Conservation (phyloP, 805 yeast species). For the Cyberlindnera mrakii region DNA sequence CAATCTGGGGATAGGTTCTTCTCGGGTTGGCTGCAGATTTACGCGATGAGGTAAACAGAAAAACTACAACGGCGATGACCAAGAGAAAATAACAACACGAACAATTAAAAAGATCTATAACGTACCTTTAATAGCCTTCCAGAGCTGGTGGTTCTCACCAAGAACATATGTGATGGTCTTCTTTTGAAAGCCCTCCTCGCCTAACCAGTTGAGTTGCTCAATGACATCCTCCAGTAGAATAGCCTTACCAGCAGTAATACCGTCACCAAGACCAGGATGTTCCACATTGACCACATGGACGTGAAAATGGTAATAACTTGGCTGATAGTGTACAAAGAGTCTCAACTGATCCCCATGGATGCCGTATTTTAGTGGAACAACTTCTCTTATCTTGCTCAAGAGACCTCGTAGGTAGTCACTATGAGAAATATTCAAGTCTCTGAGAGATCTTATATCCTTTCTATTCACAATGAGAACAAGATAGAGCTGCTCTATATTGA, state of each 20-base stretch:
- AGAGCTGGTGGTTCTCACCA: constrained; percentile 75
- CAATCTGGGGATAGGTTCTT: no score
- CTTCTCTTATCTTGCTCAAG: constrained; percentile 36
- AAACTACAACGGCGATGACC: no score
- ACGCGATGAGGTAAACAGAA: neutral
- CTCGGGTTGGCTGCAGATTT: neutral
- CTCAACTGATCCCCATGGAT: constrained; percentile 55
- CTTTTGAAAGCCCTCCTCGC: constrained; percentile 49
- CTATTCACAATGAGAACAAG: constrained; percentile 71
- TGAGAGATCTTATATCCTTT: constrained; percentile 59
- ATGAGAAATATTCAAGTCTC: constrained; percentile 65
- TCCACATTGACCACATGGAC: constrained; percentile 76
- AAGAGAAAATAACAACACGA: neutral
- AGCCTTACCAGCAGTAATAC: constrained; percentile 76
- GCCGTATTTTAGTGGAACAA: constrained; percentile 42
- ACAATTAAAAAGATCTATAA: neutral
- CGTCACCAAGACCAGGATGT: constrained; percentile 62
- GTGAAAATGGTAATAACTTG: constrained; percentile 94
- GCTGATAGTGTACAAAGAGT: constrained; percentile 87
- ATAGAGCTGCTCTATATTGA: constrained; percentile 62
- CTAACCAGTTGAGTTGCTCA: constrained; percentile 53
- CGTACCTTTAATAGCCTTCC: constrained; percentile 31
- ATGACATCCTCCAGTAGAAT: constrained; percentile 75
- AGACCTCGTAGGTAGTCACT: constrained; percentile 50
- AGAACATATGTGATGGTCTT: constrained; percentile 59